These are phyloP conservation scores for Diaporthe nobilis DNA, from an alignment of 2,329 filamentous ascomycete genomes.

Conservation along the genomic window DNA sequence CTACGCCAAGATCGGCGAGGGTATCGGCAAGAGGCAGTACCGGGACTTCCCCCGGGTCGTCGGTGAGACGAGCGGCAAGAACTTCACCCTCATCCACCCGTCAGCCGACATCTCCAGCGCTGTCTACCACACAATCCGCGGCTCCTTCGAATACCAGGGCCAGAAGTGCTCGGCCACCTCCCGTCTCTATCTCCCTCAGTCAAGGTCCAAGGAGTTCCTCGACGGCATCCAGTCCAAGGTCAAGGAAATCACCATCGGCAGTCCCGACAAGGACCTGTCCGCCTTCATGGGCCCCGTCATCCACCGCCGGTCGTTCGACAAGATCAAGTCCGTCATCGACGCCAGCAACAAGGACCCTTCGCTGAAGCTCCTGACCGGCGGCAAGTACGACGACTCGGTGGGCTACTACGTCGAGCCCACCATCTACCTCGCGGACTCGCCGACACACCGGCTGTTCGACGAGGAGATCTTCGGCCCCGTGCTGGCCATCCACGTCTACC, in stretches of 20 bases:
- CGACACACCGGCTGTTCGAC: conserved; percentile 60
- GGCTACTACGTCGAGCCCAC: conserved; percentile 63
- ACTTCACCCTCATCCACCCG: conserved; percentile 65
- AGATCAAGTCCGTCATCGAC: conserved; percentile 60
- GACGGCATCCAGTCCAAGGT: conserved; percentile 54
- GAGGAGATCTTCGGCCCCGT: conserved; percentile 65
- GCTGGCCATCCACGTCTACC: conserved; percentile 62
- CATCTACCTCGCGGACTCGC: conserved; percentile 58
- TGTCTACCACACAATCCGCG: conserved; percentile 61
- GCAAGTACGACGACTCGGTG: conserved; percentile 57
- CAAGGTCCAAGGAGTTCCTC: conserved; percentile 56
- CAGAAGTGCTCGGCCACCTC: conserved; percentile 67
- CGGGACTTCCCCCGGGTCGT: conserved; percentile 75
- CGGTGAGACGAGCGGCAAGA: conserved; percentile 67
- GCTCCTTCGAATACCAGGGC: conserved; percentile 65
- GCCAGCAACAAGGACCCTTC: conserved; percentile 58
- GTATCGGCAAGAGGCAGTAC: conserved; percentile 86
- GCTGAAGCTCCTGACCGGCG: conserved; percentile 60
- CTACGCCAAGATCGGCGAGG: conserved; percentile 87
- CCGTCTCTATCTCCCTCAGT: conserved; percentile 68
- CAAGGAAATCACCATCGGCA: conserved; percentile 50
- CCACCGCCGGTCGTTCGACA: conserved; percentile 60
- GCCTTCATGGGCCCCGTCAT: conserved; percentile 66
- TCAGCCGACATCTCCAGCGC: conserved; percentile 62
- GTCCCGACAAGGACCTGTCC: conserved; percentile 48